These are phyloP conservation scores for Wickerhamomyces bisporus DNA, from an alignment of 805 yeast species.

Conservation along the genomic window DNA sequence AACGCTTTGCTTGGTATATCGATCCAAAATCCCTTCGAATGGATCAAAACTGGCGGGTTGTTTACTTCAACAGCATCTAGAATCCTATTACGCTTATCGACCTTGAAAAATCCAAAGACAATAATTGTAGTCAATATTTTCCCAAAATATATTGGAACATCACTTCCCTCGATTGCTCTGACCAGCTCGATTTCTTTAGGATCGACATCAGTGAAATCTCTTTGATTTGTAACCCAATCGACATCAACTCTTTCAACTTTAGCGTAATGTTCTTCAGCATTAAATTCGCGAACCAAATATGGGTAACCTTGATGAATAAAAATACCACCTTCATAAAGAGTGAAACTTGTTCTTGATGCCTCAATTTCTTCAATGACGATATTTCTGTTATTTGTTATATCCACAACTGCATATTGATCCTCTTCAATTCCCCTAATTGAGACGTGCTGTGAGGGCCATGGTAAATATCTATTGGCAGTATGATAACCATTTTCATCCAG, in stretches of 20 bases:
- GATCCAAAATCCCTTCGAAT: conserved; percentile 86
- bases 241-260: conserved; percentile 85
- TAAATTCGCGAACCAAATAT: conserved; percentile 79
- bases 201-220: conserved; percentile 92
- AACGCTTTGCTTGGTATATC: conserved; percentile 72
- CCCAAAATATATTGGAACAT: conserved; percentile 71
- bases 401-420: conserved; percentile 82
- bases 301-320: conserved; percentile 92
- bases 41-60: conserved; percentile 70
- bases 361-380: conserved; percentile 85
- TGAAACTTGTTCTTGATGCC: conserved; percentile 82
- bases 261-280: conserved; percentile 73
- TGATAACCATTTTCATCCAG: conserved; percentile 44
- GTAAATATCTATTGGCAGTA: conserved; percentile 55
- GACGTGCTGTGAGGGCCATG: conserved; percentile 77
- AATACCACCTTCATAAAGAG: conserved; percentile 88
- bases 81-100: conserved; percentile 71
- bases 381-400: conserved; percentile 72
- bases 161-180: conserved; percentile 45
- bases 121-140: conserved; percentile 62
- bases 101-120: conserved; percentile 91
- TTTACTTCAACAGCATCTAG: conserved; percentile 90
- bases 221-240: conserved; percentile 87
- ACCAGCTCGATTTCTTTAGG: conserved; percentile 68
- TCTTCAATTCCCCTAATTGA: conserved; percentile 82